Evolutionary conservation across 1,284 basidiomycete genomes (phyloP), one percentile per base, ranked within the genome.

Genomic region (Boletus austroedulis): DNA sequence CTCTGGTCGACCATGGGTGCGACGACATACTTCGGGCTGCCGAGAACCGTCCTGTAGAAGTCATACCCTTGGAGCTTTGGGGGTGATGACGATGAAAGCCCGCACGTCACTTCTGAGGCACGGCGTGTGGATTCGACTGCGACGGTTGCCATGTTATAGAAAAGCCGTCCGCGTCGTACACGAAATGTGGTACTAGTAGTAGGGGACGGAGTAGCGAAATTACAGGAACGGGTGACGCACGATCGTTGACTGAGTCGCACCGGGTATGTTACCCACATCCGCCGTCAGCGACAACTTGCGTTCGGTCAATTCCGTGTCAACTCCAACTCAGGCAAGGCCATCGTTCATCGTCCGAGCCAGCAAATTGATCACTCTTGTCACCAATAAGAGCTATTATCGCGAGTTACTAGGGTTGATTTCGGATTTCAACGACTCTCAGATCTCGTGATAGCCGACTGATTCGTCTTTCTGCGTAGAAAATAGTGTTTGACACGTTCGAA

Each of bases 1-100:
- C 91, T 94, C 76, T 96, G 94, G 74, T 98, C 95, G 0, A 98
- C 96, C 96, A 98, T 98, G 11, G 96, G 95, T 14, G 94, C 96
- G 14, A 98, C 92, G 45, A 98, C 83, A 70, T 84, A 87, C 73
- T 90, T 92, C 11, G 95, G 93, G 64, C 87, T 89, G 9, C 92
- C 89, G 40, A 98, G 71, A 44, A 89, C 78, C 68, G 85, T 75
- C 28, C 75, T 76, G 72, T 95, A 98, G 63, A 98, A 71, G 2
- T 73, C 62, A 29, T 74, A 69, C 2, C 69, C 69, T 8, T 34
- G 32, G 9, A 63, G 56, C 49, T 69, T 69, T 8, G n/a, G 59
- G 6, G 56, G 46, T 31, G 59, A 34, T 1, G 5, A 17, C 6
- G 58, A 23, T n/a, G 38, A 12, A 3, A 14, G 19, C 21, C 5